phyloP scores from a whole-genome alignment of 106 monocot species.

The Apostasia shenzhenica region DNA sequence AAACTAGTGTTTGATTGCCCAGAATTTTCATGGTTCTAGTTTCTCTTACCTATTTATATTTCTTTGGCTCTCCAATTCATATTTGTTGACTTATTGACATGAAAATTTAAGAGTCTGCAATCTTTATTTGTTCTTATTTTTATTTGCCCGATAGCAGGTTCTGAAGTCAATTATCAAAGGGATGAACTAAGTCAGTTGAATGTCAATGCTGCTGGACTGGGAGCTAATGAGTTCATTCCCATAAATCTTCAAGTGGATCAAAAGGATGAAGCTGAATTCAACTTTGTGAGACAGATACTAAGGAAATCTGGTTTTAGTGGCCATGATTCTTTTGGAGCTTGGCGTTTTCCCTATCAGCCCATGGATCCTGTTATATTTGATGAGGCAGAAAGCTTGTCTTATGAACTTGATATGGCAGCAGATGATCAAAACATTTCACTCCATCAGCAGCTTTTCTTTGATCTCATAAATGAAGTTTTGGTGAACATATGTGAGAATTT shows the following conservation, averaged over 20 bases:
- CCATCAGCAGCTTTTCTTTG: constrained; percentile 49
- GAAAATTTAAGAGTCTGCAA: too few relatives aligned
- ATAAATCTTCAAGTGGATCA: constrained; percentile 27
- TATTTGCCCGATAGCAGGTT: too few relatives aligned
- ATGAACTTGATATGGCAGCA: constrained; percentile 8
- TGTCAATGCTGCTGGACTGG: too few relatives aligned
- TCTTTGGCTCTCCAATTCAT: too few relatives aligned
- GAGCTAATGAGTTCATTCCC: too few relatives aligned
- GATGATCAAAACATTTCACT: constrained; percentile 21
- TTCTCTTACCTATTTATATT: too few relatives aligned
- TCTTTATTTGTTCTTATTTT: too few relatives aligned
- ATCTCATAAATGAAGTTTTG: constrained; percentile 58
- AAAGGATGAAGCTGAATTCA: constrained; percentile 35
- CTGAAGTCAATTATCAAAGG: too few relatives aligned
- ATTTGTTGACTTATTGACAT: too few relatives aligned
- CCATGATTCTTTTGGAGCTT: constrained; percentile 24
- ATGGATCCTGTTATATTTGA: constrained; percentile 17
- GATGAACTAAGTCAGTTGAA: too few relatives aligned
- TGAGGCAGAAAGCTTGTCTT: constrained; percentile 17
- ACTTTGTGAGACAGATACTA: constrained; percentile 44
- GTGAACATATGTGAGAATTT: constrained; percentile 33
- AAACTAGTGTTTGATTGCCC: too few relatives aligned
- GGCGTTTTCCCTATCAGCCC: constrained; percentile 25
- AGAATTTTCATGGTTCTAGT: too few relatives aligned
- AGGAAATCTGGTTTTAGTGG: constrained; percentile 37